These are phyloP conservation scores for Panaeolus cyanescens DNA, from an alignment of 768 basidiomycete species.

Conservation along the genomic window DNA sequence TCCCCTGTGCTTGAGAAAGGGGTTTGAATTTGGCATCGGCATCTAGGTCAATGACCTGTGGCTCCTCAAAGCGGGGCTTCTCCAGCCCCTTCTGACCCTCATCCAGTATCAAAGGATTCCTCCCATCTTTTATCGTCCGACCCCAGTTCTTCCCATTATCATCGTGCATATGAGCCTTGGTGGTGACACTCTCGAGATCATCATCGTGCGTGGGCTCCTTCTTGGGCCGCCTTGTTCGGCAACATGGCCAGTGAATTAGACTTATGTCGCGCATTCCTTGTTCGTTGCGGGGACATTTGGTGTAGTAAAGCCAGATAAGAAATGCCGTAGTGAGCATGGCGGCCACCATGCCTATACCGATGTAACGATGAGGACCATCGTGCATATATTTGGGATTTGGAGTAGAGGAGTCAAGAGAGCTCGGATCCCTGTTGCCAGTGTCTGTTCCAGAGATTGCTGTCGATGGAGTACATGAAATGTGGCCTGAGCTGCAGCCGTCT, in stretches of 20 bases:
- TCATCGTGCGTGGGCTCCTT: not conserved
- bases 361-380: conserved; percentile 42
- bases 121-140: not conserved
- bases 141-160: not conserved
- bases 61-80: conserved; percentile 6
- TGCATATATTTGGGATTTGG: conserved; percentile 10
- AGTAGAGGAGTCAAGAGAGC: conserved; percentile 10
- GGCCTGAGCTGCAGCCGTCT: conserved; percentile 23
- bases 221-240: conserved; percentile 6
- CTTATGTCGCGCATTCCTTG: conserved; percentile 15
- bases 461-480: conserved; percentile 17
- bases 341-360: conserved; percentile 45
- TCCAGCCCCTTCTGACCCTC: conserved; percentile 4
- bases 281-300: conserved; percentile 32
- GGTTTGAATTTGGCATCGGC: not conserved
- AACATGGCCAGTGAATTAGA: conserved; percentile 10
- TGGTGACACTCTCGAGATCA: not conserved
- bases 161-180: not conserved
- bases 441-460: conserved; percentile 13
- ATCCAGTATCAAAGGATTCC: not conserved
- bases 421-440: conserved; percentile 8
- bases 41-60: not conserved
- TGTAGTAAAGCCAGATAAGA: conserved; percentile 37
- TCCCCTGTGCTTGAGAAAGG: not conserved
- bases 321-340: conserved; percentile 34